Evolutionary conservation across 108 stramenopile species (phyloP), one percentile per base, ranked within the genome.

Genomic region (Skeletonema grethae): DNA sequence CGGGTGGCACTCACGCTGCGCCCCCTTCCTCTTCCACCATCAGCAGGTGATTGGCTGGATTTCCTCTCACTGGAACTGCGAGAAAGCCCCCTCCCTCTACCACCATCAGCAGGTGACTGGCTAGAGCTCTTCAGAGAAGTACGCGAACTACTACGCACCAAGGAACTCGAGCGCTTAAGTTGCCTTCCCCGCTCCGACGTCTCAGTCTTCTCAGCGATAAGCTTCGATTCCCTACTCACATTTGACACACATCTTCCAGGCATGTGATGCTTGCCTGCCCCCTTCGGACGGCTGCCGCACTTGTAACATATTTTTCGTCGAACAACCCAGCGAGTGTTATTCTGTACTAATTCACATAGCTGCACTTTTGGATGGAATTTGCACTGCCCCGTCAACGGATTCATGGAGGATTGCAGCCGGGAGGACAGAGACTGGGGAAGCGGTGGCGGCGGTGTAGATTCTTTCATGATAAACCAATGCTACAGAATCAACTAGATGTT

Each of bases 281-380:
- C 61, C 53, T 32, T 59, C 0, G 64, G 35, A 5, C 64, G 50
- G 48, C 12, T 61, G 10, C 80, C 73, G 69, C 80, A 81, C 69
- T 75, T 81, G 73, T 74, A 81, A 65, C 80, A 81, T 2, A 81
- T 60, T 24, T 74, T 74, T 13, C 80, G 80, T 4, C 80, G 57
- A 1, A 75, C 69, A 50, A 81, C 73, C 80, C 80, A 81, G 7
- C 80, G 73, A 9, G 69, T 70, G 4, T 67, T 56, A 57, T 67
- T 66, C 28, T 81, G 73, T 31, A 75, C 59, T 45, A 81, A 60
- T 41, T 81, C 80, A 53, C 80, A 81, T 1, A 81, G 65, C 50
- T 66, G 48, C 8, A 81, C 73, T 34, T 46, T n/a, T 10, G 80
- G 80, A 53, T 81, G 80, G 58, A 64, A 63, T 11, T 57, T 57